Conservation (phyloP, 495 filamentous ascomycete species). For the Neurospora discreta region DNA sequence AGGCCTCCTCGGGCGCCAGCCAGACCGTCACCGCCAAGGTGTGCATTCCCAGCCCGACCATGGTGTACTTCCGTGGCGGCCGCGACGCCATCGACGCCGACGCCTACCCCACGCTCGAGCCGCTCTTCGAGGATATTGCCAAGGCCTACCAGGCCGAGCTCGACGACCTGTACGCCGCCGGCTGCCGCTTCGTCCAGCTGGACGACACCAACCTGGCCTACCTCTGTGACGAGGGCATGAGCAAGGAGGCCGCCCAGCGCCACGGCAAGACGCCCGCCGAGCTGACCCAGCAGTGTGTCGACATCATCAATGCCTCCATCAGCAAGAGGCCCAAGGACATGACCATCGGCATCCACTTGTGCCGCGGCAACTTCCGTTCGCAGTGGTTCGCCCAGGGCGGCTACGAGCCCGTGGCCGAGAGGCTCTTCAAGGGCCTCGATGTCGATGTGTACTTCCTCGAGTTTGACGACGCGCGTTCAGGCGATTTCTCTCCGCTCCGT, state of each 20-base stretch:
- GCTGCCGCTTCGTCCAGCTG: conserved; percentile 53
- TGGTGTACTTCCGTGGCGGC: conserved; percentile 55
- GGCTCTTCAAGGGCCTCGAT: conserved; percentile 51
- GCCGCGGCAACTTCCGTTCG: conserved; percentile 49
- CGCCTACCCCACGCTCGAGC: conserved; percentile 46
- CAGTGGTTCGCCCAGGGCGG: conserved; percentile 54
- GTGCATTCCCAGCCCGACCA: conserved; percentile 54
- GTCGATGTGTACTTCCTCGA: conserved; percentile 61
- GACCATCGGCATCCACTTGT: conserved; percentile 56
- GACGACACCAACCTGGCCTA: conserved; percentile 57
- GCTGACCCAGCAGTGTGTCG: conserved; percentile 49
- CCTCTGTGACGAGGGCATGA: conserved; percentile 55
- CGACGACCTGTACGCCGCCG: conserved; percentile 48
- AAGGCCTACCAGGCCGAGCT: conserved; percentile 50
- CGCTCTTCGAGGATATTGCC: conserved; percentile 52
- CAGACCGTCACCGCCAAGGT: conserved; percentile 45
- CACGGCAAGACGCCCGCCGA: conserved; percentile 42
- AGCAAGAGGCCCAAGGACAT: conserved; percentile 45
- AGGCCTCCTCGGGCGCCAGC: neutral
- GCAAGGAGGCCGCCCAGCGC: conserved; percentile 47
- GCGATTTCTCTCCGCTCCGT: conserved; percentile 54
- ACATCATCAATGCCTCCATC: conserved; percentile 52
- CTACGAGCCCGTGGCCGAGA: conserved; percentile 56
- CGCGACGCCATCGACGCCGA: conserved; percentile 44
- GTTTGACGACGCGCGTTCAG: conserved; percentile 55